Percentiles rank a stretch among this genome's conserved stretches.
Conservation (phyloP, 352 stramenopile species). For the Phytophthora citrophthora region DNA sequence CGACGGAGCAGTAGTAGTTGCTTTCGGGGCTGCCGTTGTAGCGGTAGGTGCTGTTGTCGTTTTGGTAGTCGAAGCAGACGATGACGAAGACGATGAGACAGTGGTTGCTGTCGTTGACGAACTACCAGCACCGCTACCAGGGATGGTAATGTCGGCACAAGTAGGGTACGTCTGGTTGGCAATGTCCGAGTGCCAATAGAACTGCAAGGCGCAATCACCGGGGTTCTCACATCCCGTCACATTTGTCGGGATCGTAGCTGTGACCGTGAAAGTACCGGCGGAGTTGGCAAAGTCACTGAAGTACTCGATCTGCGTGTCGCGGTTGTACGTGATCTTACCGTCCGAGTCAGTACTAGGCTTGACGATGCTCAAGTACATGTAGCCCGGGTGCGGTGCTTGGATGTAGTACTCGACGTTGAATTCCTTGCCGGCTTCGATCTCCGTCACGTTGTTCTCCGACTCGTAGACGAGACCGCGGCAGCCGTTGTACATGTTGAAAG, state of each 20-base stretch:
- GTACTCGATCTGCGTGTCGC: constrained; percentile 35
- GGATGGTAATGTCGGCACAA: constrained; percentile 39
- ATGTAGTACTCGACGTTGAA: constrained; percentile 61
- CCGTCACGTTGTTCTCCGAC: constrained; percentile 45
- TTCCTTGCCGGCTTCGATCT: constrained; percentile 46
- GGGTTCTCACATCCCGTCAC: constrained; percentile 45
- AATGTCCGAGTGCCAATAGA: constrained; percentile 43
- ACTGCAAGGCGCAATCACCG: constrained; percentile 41
- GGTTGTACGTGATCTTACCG: constrained; percentile 61
- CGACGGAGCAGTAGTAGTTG: constrained; percentile 5
- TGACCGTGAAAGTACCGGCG: constrained; percentile 46
- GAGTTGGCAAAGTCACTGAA: constrained; percentile 49
- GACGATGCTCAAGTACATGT: constrained; percentile 57
- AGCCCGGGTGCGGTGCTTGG: constrained; percentile 59
- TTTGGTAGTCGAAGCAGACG: constrained; percentile 4
- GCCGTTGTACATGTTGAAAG: constrained; percentile 68
- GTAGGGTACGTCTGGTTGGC: constrained; percentile 42
- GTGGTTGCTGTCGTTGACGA: neutral
- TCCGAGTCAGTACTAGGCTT: constrained; percentile 48
- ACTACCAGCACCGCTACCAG: constrained; percentile 25
- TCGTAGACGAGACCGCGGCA: constrained; percentile 68
- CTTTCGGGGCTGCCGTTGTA: constrained; percentile 1
- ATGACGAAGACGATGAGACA: constrained; percentile 8
- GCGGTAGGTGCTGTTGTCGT: constrained; percentile 6
- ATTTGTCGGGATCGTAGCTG: constrained; percentile 38